Conservation (phyloP, 345 rosid genomes). For the Eucalyptus microcorys region DNA sequence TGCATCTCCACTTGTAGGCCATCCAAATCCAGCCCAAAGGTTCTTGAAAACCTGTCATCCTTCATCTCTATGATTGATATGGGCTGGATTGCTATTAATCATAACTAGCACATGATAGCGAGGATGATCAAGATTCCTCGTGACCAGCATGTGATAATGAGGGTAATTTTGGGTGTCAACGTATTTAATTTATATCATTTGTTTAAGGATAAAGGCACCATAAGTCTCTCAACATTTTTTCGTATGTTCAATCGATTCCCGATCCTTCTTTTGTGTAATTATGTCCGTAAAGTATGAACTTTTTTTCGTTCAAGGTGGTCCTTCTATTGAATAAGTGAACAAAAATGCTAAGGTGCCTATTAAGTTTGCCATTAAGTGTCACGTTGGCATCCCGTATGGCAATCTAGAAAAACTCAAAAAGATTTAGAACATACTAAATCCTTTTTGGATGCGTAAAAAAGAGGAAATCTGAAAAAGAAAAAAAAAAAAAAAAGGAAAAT, state of each 20-base stretch:
- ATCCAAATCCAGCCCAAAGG: rapidly evolving
- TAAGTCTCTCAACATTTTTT: not conserved
- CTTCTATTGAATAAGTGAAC: not conserved
- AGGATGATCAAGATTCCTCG: too few species aligned
- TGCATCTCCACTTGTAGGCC: too few species aligned
- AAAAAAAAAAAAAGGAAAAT: not conserved
- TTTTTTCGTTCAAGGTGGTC: not conserved
- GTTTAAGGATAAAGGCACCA: not conserved
- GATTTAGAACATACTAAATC: not conserved
- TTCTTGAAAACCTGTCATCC: too few species aligned
- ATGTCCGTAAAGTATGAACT: not conserved
- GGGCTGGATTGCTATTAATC: too few species aligned
- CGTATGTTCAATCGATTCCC: not conserved
- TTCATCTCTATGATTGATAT: too few species aligned
- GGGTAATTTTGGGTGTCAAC: too few species aligned
- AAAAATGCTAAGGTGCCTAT: not conserved
- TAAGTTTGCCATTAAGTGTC: not conserved
- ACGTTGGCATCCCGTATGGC: not conserved
- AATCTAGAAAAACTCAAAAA: not conserved
- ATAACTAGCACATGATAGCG: rapidly evolving
- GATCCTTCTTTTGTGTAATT: not conserved
- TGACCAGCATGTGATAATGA: rapidly evolving
- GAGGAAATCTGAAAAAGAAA: too few species aligned
- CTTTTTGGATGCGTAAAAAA: not conserved
- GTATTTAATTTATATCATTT: not conserved